phyloP scores from a whole-genome alignment of 1,139 yeast species.

The Hemisphaericaspora xylofermentans region DNA sequence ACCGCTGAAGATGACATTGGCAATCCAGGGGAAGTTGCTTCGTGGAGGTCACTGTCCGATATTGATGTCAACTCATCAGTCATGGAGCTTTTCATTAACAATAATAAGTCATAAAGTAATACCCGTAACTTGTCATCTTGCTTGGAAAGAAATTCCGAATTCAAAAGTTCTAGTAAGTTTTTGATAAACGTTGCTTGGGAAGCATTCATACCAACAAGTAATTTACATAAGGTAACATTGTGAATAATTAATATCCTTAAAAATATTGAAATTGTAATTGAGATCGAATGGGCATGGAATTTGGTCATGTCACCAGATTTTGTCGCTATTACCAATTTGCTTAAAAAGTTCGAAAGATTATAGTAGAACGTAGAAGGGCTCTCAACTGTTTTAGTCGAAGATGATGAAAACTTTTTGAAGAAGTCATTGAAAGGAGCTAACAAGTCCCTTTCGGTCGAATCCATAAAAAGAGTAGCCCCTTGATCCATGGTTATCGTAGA shows the following conservation, averaged over 20 bases:
- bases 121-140: constrained; percentile 54
- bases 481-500: constrained; percentile 16
- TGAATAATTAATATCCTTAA: constrained; percentile 63
- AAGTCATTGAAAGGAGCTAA: constrained; percentile 37
- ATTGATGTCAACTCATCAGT: constrained; percentile 20
- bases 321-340: constrained; percentile 18
- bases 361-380: constrained; percentile 21
- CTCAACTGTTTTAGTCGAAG: constrained; percentile 24
- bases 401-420: constrained; percentile 39
- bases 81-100: constrained; percentile 50
- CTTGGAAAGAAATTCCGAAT: constrained; percentile 36
- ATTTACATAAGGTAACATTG: constrained; percentile 38
- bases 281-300: constrained; percentile 13
- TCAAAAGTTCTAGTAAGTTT: constrained; percentile 48
- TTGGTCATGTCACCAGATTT: constrained; percentile 11
- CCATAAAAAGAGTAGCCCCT: constrained; percentile 11
- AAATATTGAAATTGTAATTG: constrained; percentile 38
- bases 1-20: neutral
- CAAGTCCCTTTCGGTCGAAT: constrained; percentile 13
- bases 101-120: constrained; percentile 59
- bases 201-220: constrained; percentile 31
- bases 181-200: constrained; percentile 37
- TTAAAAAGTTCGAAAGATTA: constrained; percentile 19
- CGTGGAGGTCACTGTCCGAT: constrained; percentile 15
- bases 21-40: constrained; percentile 16